Base-by-base conservation (phyloP, 2,329 filamentous ascomycete genomes). In the Sporothrix protearum region DNA sequence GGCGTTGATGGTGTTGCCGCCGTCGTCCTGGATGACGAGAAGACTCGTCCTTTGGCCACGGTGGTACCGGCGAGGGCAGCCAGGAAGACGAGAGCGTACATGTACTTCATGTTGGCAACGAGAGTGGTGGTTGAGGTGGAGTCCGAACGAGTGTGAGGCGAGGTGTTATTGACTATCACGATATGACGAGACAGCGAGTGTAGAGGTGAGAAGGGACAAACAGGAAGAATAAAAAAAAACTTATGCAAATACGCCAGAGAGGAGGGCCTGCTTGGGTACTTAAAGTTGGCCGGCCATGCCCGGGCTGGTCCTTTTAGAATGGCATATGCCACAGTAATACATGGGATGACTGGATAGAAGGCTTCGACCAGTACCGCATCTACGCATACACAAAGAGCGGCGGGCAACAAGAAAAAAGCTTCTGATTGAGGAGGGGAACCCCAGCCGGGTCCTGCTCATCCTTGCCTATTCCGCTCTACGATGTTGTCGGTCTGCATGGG, bases 1-100 rank as follows among this genome's bases (percentile, higher is more conserved):
- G 83, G 85, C 72, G 74, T 77, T 25, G 81, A 81, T 36, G 79
- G 79, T 67, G 81, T 72, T 70, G 68, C 51, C 39, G 70, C 5
- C 25, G 49, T 72, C 39, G 68, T 51, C 19, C 22, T 69, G 68
- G 68, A 71, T 51, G n/a, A 69, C 16, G 25, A 72, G 61, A 33
- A 33, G 45, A 68, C 39, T 59, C 70, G 63, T 51, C 61, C 47
- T 19, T 19, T 9, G 45, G 61, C 39, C 1, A 45, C 22, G 5
- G 53, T 14, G 19, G 22, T n/a, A 45, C 64, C 49, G 19, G 61
- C 61, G 25, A 67, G 30, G 45, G 61, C 64, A 8, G 59, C 63
- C 5, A 68, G 45, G n/a, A 55, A 30, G 45, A 25, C n/a, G 45
- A 36, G 6, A 5, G 28, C 5, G 39, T 47, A 36, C 36, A 61